Percentiles rank a stretch among this genome's conserved stretches.
These are phyloP conservation scores for Colletotrichum trifolii DNA, from an alignment of 2,329 filamentous ascomycete genomes.

Conservation along the genomic window DNA sequence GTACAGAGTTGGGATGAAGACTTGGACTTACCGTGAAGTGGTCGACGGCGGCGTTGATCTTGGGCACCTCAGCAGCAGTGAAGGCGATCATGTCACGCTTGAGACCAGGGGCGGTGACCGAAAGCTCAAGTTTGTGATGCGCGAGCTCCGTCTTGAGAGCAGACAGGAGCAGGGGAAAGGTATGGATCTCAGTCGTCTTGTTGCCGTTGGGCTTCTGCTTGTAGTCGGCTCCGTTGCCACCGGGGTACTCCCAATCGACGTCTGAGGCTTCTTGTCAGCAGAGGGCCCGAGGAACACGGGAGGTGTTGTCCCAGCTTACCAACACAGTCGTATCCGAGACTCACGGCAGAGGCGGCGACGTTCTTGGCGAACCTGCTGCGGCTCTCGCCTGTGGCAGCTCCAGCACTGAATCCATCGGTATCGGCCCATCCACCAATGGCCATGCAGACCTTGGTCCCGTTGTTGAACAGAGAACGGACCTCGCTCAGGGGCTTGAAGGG, in stretches of 20 bases:
- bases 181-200: slow-evolving; percentile 69
- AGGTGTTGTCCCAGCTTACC: slow-evolving; percentile 50
- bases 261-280: slow-evolving; percentile 50
- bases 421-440: slow-evolving; percentile 76
- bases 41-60: slow-evolving; percentile 70
- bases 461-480: slow-evolving; percentile 62
- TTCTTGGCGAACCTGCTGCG: slow-evolving; percentile 67
- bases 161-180: slow-evolving; percentile 69
- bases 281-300: background rate
- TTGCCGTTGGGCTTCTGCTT: slow-evolving; percentile 68
- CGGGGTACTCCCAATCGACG: slow-evolving; percentile 74
- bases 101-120: slow-evolving; percentile 74
- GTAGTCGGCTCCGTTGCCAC: slow-evolving; percentile 77
- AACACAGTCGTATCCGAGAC: slow-evolving; percentile 69
- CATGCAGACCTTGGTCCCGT: slow-evolving; percentile 69
- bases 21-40: slow-evolving; percentile 64
- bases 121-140: slow-evolving; percentile 64
- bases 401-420: slow-evolving; percentile 64
- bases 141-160: slow-evolving; percentile 70
- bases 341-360: slow-evolving; percentile 63
- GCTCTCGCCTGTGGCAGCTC: slow-evolving; percentile 57
- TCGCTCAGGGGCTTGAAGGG: slow-evolving; percentile 65
- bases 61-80: slow-evolving; percentile 63
- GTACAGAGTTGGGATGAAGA: background rate
- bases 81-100: slow-evolving; percentile 76